A percentile compares a stretch with the other conserved stretches of the same genome.
These are phyloP conservation scores for Fusarium bactridioides DNA, from an alignment of 2,329 filamentous ascomycete genomes.

Conservation along the genomic window DNA sequence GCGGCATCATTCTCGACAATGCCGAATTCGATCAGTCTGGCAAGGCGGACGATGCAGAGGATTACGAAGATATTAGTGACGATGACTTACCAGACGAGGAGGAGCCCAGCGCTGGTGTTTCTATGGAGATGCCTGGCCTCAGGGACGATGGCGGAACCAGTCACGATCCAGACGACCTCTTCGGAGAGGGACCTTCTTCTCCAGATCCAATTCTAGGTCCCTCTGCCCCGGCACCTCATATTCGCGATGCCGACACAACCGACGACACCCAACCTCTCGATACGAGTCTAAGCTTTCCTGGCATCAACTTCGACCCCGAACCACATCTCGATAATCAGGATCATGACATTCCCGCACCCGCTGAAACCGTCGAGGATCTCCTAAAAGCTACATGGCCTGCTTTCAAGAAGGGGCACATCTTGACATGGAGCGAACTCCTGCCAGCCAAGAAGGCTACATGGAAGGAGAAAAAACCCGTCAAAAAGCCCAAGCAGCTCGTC, in stretches of 20 bases:
- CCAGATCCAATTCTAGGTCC: conserved; percentile 54
- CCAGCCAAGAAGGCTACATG: conserved; percentile 82
- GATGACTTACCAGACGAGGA: conserved; percentile 90
- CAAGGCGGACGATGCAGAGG: conserved; percentile 91
- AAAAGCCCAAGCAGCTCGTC: conserved; percentile 81
- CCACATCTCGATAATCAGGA: conserved; percentile 63
- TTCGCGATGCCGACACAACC: conserved; percentile 50
- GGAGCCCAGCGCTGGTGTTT: conserved; percentile 54
- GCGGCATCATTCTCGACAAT: conserved; percentile 54
- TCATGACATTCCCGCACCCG: conserved; percentile 70
- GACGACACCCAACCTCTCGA: conserved; percentile 47
- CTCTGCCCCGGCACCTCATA: conserved; percentile 55
- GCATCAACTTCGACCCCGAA: conserved; percentile 59
- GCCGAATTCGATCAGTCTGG: conserved; percentile 68
- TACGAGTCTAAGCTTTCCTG: conserved; percentile 47
- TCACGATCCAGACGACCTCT: conserved; percentile 71
- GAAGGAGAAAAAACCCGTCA: conserved; percentile 78
- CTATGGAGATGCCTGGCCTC: conserved; percentile 60
- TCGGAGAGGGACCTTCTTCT: conserved; percentile 68
- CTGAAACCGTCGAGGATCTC: conserved; percentile 77
- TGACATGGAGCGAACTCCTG: conserved; percentile 84
- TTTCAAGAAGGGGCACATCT: conserved; percentile 77
- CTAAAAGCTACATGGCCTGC: conserved; percentile 82
- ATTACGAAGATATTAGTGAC: conserved; percentile 91
- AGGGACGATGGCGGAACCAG: conserved; percentile 68